phyloP scores from a whole-genome alignment of 2,329 filamentous ascomycete genomes.

The Fusarium sp. region DNA sequence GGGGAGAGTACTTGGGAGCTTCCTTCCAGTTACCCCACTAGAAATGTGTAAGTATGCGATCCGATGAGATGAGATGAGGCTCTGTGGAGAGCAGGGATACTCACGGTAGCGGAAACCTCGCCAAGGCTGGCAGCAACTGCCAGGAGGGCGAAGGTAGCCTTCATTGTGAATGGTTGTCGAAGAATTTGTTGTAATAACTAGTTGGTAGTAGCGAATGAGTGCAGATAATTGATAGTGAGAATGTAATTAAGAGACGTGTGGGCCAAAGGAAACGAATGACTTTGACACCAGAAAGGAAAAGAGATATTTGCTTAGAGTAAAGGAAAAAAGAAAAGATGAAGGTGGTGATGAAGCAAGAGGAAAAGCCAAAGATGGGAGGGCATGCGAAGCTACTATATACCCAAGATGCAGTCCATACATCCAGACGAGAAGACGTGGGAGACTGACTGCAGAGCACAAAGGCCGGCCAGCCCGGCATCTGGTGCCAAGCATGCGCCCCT shows the following conservation, averaged over 20 bases:
- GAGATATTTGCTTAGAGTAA: constrained; percentile 33
- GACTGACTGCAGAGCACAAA: constrained; percentile 26
- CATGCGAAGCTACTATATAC: constrained; percentile 46
- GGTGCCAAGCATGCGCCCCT: constrained; percentile 30
- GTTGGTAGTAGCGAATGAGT: constrained; percentile 35
- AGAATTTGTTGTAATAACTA: constrained; percentile 31
- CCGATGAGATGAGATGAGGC: neutral
- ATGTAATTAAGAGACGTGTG: constrained; percentile 45
- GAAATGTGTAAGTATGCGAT: constrained; percentile 10
- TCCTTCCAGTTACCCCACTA: constrained; percentile 39
- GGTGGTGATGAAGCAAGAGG: constrained; percentile 41
- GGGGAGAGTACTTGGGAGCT: constrained; percentile 70
- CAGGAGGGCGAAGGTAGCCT: constrained; percentile 61
- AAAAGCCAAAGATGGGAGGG: constrained; percentile 34
- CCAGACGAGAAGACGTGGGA: constrained; percentile 7
- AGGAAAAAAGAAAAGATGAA: constrained; percentile 44
- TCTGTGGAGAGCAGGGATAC: constrained; percentile 21
- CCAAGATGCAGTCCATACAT: constrained; percentile 24
- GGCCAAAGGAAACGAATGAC: constrained; percentile 69
- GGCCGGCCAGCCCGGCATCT: constrained; percentile 39
- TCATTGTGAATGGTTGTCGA: constrained; percentile 57
- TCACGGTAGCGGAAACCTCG: constrained; percentile 62
- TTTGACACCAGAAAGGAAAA: constrained; percentile 55
- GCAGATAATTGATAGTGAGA: constrained; percentile 37
- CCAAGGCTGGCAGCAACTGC: constrained; percentile 64